phyloP scores from a whole-genome alignment of 2,329 filamentous ascomycete species.

The Clonostachys rosea region DNA sequence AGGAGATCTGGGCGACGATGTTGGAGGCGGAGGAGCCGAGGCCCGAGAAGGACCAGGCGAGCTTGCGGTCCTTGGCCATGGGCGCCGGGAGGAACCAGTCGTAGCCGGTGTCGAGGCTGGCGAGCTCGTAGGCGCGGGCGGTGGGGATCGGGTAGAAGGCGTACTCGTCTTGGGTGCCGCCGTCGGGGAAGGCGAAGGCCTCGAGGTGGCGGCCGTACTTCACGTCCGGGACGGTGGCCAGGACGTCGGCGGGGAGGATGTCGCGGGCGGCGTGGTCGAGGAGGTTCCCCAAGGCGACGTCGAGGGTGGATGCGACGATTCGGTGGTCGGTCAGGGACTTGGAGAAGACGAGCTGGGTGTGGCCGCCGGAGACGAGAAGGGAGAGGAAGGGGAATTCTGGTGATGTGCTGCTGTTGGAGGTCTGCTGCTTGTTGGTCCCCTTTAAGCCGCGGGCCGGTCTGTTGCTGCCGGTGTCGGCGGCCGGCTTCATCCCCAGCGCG shows the following conservation, averaged over 20 bases:
- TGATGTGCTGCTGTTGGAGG: conserved; percentile 3
- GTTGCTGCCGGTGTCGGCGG: conserved; percentile 3
- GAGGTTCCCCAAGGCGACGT: conserved; percentile 85
- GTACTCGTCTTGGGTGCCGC: conserved; percentile 22
- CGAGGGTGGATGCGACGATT: conserved; percentile 68
- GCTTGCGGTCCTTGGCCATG: conserved; percentile 48
- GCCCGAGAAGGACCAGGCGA: conserved; percentile 70
- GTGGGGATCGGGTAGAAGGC: conserved; percentile 41
- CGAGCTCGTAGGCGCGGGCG: conserved; percentile 21
- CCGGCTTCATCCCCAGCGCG: conserved; percentile 42
- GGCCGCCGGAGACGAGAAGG: conserved; percentile 85
- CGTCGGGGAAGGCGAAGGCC: conserved; percentile 64
- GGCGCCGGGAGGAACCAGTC: conserved; percentile 68
- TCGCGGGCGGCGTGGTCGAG: conserved; percentile 82
- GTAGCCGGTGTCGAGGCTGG: conserved; percentile 23
- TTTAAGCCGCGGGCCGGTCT: background rate
- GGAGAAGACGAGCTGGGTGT: conserved; percentile 82
- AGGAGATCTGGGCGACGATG: conserved; percentile 39
- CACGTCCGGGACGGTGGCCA: conserved; percentile 53
- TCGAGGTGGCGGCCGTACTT: conserved; percentile 83
- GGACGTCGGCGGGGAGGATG: conserved; percentile 60
- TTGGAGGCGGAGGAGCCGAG: conserved; percentile 50
- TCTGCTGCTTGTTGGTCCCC: background rate
- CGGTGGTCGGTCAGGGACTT: conserved; percentile 61
- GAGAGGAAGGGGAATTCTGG: conserved; percentile 81